These are phyloP conservation scores for Paraphoma sp. DNA, from an alignment of 2,329 filamentous ascomycete species.

Conservation along the genomic window DNA sequence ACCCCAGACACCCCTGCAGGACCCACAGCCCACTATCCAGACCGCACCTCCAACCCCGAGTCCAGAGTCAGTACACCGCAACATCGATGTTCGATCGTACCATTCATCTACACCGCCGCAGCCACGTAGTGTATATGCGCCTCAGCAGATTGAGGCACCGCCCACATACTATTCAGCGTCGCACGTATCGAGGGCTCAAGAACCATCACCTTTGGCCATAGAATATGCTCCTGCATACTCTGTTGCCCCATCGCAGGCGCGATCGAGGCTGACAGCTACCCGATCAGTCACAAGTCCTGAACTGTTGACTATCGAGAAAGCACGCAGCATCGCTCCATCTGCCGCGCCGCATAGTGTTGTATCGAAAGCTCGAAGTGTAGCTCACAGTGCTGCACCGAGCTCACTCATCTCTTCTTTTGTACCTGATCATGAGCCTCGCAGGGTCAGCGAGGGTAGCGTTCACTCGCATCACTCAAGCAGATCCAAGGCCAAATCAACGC, in stretches of 20 bases:
- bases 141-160: slow-evolving; percentile 49
- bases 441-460: slow-evolving; percentile 40
- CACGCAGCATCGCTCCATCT: slow-evolving; percentile 24
- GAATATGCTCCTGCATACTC: slow-evolving; percentile 47
- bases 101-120: slow-evolving; percentile 34
- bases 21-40: slow-evolving; percentile 42
- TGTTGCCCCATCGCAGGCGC: slow-evolving; percentile 32
- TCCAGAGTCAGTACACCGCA: slow-evolving; percentile 41
- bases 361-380: slow-evolving; percentile 25
- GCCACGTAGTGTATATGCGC: slow-evolving; percentile 23
- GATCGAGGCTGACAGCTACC: slow-evolving; percentile 32
- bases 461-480: slow-evolving; percentile 42
- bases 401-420: slow-evolving; percentile 48
- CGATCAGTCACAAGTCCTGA: slow-evolving; percentile 42
- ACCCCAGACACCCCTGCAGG: slow-evolving; percentile 36
- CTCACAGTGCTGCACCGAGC: slow-evolving; percentile 37
- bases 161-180: slow-evolving; percentile 44
- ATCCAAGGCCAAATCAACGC: slow-evolving; percentile 42
- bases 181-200: slow-evolving; percentile 33
- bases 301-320: slow-evolving; percentile 29
- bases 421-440: slow-evolving; percentile 35
- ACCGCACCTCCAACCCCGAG: slow-evolving; percentile 27
- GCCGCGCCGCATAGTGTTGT: slow-evolving; percentile 21
- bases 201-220: slow-evolving; percentile 29
- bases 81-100: slow-evolving; percentile 46